These are phyloP conservation scores for Colletotrichum plurivorum DNA, from an alignment of 2,329 filamentous ascomycete species.

Conservation along the genomic window DNA sequence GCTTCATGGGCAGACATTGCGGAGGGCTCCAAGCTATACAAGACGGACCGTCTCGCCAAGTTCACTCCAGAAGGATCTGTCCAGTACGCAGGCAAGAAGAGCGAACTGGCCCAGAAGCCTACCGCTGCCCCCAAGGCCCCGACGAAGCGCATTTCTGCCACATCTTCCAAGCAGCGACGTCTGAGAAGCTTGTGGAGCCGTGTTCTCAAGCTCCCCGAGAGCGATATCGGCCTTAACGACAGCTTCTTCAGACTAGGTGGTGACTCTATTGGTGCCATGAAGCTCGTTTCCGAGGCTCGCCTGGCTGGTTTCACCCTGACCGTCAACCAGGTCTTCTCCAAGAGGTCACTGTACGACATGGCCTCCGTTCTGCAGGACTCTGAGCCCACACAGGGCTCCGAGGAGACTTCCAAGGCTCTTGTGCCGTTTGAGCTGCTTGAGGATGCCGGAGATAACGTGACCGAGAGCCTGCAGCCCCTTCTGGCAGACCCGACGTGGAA, in stretches of 20 bases:
- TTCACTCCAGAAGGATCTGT: slow-evolving; percentile 51
- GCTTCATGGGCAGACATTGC: slow-evolving; percentile 48
- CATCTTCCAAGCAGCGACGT: slow-evolving; percentile 58
- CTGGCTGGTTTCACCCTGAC: slow-evolving; percentile 62
- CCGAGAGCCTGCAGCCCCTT: slow-evolving; percentile 60
- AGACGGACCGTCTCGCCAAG: slow-evolving; percentile 57
- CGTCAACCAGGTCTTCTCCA: slow-evolving; percentile 70
- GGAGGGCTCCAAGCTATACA: slow-evolving; percentile 50
- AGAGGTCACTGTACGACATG: slow-evolving; percentile 64
- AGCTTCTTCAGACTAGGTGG: slow-evolving; percentile 74
- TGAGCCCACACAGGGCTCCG: slow-evolving; percentile 36
- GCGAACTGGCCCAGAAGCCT: slow-evolving; percentile 29
- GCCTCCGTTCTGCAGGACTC: slow-evolving; percentile 63
- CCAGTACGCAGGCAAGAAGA: slow-evolving; percentile 46
- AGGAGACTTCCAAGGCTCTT: slow-evolving; percentile 44
- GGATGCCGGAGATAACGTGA: slow-evolving; percentile 58
- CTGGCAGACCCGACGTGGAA: slow-evolving; percentile 66
- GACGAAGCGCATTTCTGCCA: slow-evolving; percentile 53
- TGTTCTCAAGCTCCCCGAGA: slow-evolving; percentile 59
- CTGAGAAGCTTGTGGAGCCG: slow-evolving; percentile 64
- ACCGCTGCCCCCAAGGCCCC: slow-evolving; percentile 29
- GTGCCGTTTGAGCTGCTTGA: slow-evolving; percentile 67
- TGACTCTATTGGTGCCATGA: slow-evolving; percentile 74
- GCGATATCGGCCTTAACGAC: slow-evolving; percentile 66
- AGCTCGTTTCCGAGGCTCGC: slow-evolving; percentile 69